These are phyloP conservation scores for Onygenales sp. DNA, from an alignment of 2,329 filamentous ascomycete species.

Conservation along the genomic window DNA sequence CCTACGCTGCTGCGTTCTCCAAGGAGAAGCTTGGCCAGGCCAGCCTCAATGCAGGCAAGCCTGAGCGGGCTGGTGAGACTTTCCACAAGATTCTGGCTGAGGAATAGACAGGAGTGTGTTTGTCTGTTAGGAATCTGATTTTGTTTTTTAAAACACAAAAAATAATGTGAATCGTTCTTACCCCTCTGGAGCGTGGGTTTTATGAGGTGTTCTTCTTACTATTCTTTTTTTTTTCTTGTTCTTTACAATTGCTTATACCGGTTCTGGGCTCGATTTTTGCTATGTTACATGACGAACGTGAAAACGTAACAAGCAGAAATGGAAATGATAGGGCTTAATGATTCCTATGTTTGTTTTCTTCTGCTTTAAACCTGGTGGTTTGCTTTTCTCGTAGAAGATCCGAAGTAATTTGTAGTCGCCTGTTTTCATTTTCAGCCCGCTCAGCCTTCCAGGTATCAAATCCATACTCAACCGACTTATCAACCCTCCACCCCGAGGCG, in stretches of 20 bases:
- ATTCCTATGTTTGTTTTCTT: not conserved
- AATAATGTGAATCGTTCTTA: slow-evolving; percentile 1
- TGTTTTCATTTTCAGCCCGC: no score
- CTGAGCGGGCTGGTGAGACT: slow-evolving; percentile 41
- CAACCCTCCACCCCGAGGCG: no score
- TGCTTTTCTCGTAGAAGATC: not conserved
- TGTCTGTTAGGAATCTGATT: not conserved
- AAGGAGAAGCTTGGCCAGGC: slow-evolving; percentile 74
- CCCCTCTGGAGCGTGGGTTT: not conserved
- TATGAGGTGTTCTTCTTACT: not conserved
- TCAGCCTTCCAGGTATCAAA: no score
- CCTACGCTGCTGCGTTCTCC: slow-evolving; percentile 83
- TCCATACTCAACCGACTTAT: no score
- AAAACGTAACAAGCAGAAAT: not conserved
- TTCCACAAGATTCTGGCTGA: slow-evolving; percentile 46
- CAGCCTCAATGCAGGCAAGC: slow-evolving; percentile 55
- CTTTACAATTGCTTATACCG: not conserved
- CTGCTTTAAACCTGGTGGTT: not conserved
- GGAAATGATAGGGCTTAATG: not conserved
- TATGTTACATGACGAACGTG: no score
- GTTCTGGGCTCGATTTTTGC: no score
- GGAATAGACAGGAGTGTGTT: slow-evolving; percentile 33
- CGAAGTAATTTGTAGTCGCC: not conserved
- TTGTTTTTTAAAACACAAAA: not conserved
- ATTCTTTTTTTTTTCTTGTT: not conserved